A percentile compares a stretch with the other conserved stretches of the same genome.
Conservation (phyloP, 1,284 basidiomycete species). For the Boletus sp. region DNA sequence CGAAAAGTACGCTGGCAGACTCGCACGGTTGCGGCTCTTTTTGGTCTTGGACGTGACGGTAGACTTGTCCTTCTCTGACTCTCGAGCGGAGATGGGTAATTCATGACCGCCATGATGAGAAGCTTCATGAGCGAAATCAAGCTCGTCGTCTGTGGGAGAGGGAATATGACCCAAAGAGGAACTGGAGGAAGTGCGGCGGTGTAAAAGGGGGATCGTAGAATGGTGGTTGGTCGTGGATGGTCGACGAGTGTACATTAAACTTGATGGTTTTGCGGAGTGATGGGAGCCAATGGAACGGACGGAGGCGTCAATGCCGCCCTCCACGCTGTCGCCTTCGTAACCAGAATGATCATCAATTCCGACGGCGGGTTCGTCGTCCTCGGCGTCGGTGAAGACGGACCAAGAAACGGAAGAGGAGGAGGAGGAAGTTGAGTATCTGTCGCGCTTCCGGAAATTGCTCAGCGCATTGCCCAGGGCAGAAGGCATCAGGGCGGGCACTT, state of each 20-base stretch:
- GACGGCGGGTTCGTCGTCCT: slow-evolving; percentile 48
- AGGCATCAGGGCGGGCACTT: slow-evolving; percentile 60
- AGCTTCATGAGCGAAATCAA: slow-evolving; percentile 38
- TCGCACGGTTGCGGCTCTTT: slow-evolving; percentile 64
- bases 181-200: slow-evolving; percentile 48
- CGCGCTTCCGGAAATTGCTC: slow-evolving; percentile 42
- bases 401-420: slow-evolving; percentile 63
- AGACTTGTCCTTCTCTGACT: slow-evolving; percentile 34
- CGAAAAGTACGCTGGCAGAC: slow-evolving; percentile 75
- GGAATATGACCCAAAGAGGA: slow-evolving; percentile 42
- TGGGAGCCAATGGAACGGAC: slow-evolving; percentile 40
- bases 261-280: slow-evolving; percentile 35
- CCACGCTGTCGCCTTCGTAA: slow-evolving; percentile 34
- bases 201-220: slow-evolving; percentile 56
- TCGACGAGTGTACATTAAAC: slow-evolving; percentile 62
- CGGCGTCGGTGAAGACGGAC: slow-evolving; percentile 59
- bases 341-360: slow-evolving; percentile 41
- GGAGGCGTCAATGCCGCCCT: slow-evolving; percentile 24
- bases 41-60: slow-evolving; percentile 46
- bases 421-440: slow-evolving; percentile 51
- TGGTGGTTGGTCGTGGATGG: slow-evolving; percentile 70
- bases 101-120: slow-evolving; percentile 23
- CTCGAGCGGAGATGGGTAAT: slow-evolving; percentile 25
- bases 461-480: slow-evolving; percentile 55
- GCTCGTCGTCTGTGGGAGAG: slow-evolving; percentile 43